Conservation (phyloP, 1,284 basidiomycete genomes). For the Apiotrichum mycotoxinovorans region DNA sequence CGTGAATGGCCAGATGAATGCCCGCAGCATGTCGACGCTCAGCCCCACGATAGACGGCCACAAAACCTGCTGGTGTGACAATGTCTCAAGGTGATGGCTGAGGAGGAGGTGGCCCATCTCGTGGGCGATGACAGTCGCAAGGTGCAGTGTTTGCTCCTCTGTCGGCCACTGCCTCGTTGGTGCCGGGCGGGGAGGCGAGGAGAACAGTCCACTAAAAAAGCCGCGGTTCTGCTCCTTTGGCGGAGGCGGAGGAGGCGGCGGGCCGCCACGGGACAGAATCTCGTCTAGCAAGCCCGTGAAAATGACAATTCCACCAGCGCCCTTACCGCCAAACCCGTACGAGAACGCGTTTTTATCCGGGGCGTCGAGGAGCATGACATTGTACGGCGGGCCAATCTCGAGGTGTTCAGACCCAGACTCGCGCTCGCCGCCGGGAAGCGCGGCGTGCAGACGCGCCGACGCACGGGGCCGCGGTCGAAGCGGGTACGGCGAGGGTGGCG, state of each 20-base stretch:
- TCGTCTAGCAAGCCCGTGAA: slow-evolving; percentile 83
- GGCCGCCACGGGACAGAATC: slow-evolving; percentile 61
- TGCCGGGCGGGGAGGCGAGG: slow-evolving; percentile 19
- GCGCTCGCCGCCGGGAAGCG: slow-evolving; percentile 37
- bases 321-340: slow-evolving; percentile 84
- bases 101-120: slow-evolving; percentile 82
- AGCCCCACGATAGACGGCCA: slow-evolving; percentile 75
- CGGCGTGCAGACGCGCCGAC: slow-evolving; percentile 41
- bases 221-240: slow-evolving; percentile 2
- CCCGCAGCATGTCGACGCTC: slow-evolving; percentile 66
- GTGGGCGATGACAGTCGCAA: slow-evolving; percentile 80
- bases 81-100: slow-evolving; percentile 81
- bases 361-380: slow-evolving; percentile 74
- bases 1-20: slow-evolving; percentile 77
- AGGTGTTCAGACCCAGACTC: slow-evolving; percentile 38
- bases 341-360: slow-evolving; percentile 81
- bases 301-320: slow-evolving; percentile 82
- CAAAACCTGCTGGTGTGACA: slow-evolving; percentile 75
- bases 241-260: slow-evolving; percentile 1
- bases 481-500: slow-evolving; percentile 43
- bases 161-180: slow-evolving; percentile 58
- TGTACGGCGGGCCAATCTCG: slow-evolving; percentile 74
- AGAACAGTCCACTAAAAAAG: slow-evolving; percentile 24
- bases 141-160: slow-evolving; percentile 70
- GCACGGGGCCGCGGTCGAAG: slow-evolving; percentile 45